Evolutionary conservation across 495 filamentous ascomycete species (phyloP).

Genomic region (Terfezia claveryi): DNA sequence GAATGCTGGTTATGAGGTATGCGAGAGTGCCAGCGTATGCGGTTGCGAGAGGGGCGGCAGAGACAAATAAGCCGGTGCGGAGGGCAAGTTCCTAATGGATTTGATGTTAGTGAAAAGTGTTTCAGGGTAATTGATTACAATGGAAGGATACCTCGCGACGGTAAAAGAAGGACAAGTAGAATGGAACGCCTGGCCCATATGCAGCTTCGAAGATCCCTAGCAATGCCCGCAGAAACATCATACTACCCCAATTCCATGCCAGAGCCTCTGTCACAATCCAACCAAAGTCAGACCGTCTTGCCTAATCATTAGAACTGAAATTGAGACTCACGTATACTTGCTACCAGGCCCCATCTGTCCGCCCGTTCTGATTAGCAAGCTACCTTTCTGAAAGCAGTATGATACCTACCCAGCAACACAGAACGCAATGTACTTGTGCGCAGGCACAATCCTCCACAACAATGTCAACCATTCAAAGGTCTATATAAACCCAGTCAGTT

Average conservation of each 20-base stretch:
- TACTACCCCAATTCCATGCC: conserved; percentile 35
- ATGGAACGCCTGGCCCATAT: conserved; percentile 51
- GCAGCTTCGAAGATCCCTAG: conserved; percentile 46
- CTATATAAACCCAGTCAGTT: conserved; percentile 16
- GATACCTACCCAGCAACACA: conserved; percentile 18
- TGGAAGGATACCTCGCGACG: conserved; percentile 27
- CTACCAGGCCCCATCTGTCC: conserved; percentile 17
- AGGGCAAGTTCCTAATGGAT: conserved; percentile 40
- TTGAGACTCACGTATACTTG: conserved; percentile 23
- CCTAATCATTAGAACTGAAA: conserved; percentile 1
- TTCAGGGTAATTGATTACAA: neutral
- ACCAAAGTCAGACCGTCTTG: conserved; percentile 10
- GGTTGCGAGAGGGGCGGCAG: conserved; percentile 58
- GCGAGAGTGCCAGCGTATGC: conserved; percentile 68
- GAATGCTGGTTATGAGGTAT: conserved; percentile 57
- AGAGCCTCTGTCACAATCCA: conserved; percentile 23
- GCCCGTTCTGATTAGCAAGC: too few relatives aligned
- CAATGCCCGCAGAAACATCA: conserved; percentile 47
- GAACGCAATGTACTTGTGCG: conserved; percentile 23
- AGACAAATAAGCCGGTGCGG: conserved; percentile 52
- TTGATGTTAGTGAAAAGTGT: neutral
- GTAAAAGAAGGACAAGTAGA: conserved; percentile 67
- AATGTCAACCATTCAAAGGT: conserved; percentile 46
- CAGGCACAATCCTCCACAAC: conserved; percentile 47
- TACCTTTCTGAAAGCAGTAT: too few relatives aligned